A percentile compares a stretch with the other conserved stretches of the same genome.
Conservation (phyloP, 768 basidiomycete genomes). For the Lepiota subincarnata region DNA sequence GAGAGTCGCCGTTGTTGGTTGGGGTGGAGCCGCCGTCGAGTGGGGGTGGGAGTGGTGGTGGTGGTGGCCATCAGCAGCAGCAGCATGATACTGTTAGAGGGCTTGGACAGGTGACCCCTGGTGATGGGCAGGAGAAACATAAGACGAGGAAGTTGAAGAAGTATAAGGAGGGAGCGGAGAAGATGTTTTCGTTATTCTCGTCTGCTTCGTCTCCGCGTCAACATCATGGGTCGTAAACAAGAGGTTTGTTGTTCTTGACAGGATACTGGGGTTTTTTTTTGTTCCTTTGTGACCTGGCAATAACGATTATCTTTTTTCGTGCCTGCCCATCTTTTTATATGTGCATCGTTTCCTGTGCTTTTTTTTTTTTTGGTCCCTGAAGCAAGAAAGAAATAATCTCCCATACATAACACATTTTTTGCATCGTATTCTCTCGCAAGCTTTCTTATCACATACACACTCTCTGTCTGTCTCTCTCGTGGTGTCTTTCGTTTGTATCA, state of each 20-base stretch:
- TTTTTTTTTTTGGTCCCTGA: neutral
- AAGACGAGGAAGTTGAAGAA: conserved; percentile 78
- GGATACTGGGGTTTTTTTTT: no score
- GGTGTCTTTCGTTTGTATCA: no score
- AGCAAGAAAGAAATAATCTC: no score
- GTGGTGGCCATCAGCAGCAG: conserved; percentile 17
- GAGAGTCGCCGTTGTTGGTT: conserved; percentile 37
- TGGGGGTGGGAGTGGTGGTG: conserved; percentile 23
- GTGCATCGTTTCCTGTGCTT: neutral
- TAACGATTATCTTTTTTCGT: no score
- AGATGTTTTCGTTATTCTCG: conserved; percentile 78
- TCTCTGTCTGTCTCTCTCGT: neutral
- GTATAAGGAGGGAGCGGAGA: conserved; percentile 86
- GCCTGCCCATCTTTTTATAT: neutral
- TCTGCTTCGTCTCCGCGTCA: conserved; percentile 48
- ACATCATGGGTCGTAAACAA: conserved; percentile 19
- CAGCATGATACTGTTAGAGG: neutral
- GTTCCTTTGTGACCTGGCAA: no score
- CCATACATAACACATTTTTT: neutral
- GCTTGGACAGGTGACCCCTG: conserved; percentile 15
- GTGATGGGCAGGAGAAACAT: conserved; percentile 50
- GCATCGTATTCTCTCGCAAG: neutral
- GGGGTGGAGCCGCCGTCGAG: no score
- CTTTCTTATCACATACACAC: no score
- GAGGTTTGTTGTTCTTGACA: neutral